These are phyloP conservation scores for Pleurotus citrinopileatus DNA, from an alignment of 768 basidiomycete species.

Conservation along the genomic window DNA sequence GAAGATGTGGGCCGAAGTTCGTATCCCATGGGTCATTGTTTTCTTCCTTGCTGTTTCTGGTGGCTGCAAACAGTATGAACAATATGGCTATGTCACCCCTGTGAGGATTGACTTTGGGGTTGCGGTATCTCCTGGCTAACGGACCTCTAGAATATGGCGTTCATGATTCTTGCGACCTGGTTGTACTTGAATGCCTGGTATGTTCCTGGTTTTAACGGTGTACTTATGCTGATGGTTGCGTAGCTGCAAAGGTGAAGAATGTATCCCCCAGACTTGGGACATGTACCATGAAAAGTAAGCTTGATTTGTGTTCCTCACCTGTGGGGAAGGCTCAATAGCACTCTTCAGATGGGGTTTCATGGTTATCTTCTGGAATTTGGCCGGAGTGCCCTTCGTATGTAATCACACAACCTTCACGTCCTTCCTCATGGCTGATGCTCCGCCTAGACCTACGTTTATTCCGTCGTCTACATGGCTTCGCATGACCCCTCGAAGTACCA, in stretches of 20 bases:
- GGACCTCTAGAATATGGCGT: conserved; percentile 79
- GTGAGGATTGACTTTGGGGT: conserved; percentile 40
- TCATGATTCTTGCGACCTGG: conserved; percentile 94
- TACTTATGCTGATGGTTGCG: conserved; percentile 9
- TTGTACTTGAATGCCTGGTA: conserved; percentile 97
- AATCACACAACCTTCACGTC: neutral
- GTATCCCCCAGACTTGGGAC: conserved; percentile 97
- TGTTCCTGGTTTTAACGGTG: conserved; percentile 16
- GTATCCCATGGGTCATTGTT: conserved; percentile 95
- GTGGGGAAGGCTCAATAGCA: conserved; percentile 7
- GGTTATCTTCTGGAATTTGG: conserved; percentile 98
- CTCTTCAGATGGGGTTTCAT: conserved; percentile 81
- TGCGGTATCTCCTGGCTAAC: neutral
- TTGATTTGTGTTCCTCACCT: neutral
- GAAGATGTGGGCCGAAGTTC: conserved; percentile 98
- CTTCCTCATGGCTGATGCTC: conserved; percentile 4
- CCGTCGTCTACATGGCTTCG: conserved; percentile 96
- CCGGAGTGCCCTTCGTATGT: conserved; percentile 87
- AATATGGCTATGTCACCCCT: conserved; percentile 87
- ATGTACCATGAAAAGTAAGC: conserved; percentile 96
- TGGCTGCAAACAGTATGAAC: conserved; percentile 93
- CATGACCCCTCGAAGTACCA: conserved; percentile 85
- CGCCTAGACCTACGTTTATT: conserved; percentile 89
- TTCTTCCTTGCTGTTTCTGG: conserved; percentile 93
- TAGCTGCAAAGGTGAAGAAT: conserved; percentile 91